Conservation (phyloP, 805 yeast genomes). For the Lipomyces spencermartinsiae region DNA sequence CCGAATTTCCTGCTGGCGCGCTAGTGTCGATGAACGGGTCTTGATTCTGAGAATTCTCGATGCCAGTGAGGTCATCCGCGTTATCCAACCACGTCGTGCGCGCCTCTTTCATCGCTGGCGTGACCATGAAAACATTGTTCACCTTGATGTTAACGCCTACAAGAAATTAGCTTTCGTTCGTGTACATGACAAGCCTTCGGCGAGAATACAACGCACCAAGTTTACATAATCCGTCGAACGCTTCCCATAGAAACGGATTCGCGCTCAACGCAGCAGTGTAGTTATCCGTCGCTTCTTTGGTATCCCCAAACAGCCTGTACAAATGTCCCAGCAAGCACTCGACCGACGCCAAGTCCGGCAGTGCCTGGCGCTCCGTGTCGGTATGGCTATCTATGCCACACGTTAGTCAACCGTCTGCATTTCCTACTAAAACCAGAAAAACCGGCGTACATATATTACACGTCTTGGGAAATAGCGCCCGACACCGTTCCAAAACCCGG, state of each 20-base stretch:
- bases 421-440: background rate
- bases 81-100: constrained; percentile 36
- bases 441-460: constrained; percentile 21
- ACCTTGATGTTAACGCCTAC: constrained; percentile 75
- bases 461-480: constrained; percentile 31
- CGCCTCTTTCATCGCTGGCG: constrained; percentile 34
- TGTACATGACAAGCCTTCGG: background rate
- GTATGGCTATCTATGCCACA: constrained; percentile 24
- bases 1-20: constrained; percentile 1
- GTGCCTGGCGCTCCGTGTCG: constrained; percentile 37
- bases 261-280: constrained; percentile 71
- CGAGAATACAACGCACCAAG: constrained; percentile 21
- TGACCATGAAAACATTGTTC: constrained; percentile 45
- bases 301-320: constrained; percentile 62
- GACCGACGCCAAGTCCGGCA: constrained; percentile 76
- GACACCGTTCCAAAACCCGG: constrained; percentile 29
- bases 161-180: constrained; percentile 38
- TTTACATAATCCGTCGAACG: constrained; percentile 72
- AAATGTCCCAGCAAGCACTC: constrained; percentile 74
- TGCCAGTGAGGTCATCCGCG: constrained; percentile 15
- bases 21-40: constrained; percentile 28
- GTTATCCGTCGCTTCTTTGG: constrained; percentile 66
- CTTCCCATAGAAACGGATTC: constrained; percentile 87
- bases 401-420: background rate
- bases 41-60: constrained; percentile 30